phyloP scores from a whole-genome alignment of 805 yeast genomes.

The Kluyveromyces dobzhanskii region DNA sequence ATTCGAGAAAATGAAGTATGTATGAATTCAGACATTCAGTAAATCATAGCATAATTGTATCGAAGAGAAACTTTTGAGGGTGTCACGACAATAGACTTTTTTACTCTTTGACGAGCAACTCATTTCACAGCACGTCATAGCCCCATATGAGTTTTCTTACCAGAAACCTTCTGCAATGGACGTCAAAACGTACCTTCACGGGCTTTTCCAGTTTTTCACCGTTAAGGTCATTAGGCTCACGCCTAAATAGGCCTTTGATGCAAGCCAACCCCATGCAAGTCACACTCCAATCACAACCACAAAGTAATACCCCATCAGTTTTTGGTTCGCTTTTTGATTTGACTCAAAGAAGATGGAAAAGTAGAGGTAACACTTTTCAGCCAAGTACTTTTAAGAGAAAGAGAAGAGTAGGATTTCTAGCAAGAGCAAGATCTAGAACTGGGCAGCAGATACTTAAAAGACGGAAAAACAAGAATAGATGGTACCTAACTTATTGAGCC shows the following conservation, averaged over 20 bases:
- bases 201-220: conserved; percentile 15
- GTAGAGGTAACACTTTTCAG: conserved; percentile 92
- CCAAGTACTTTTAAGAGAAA: conserved; percentile 88
- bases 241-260: conserved; percentile 12
- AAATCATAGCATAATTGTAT: too few relatives aligned
- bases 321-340: conserved; percentile 11
- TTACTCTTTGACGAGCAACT: too few relatives aligned
- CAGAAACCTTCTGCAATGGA: conserved; percentile 9
- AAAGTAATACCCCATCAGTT: conserved; percentile 1
- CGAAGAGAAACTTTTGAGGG: too few relatives aligned
- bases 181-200: conserved; percentile 12
- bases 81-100: too few relatives aligned
- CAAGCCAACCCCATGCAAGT: conserved; percentile 14
- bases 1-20: too few relatives aligned
- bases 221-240: conserved; percentile 9
- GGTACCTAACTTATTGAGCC: conserved; percentile 74
- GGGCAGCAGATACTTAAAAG: conserved; percentile 75
- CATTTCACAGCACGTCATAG: too few relatives aligned
- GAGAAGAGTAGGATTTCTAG: conserved; percentile 82
- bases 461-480: conserved; percentile 83
- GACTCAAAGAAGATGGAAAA: conserved; percentile 53
- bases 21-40: too few relatives aligned
- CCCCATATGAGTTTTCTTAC: conserved; percentile 13
- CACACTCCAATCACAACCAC: conserved; percentile 10
- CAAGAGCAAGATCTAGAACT: conserved; percentile 62